Evolutionary conservation across 495 filamentous ascomycete genomes (phyloP).

Genomic region (Annulohypoxylon stygium): DNA sequence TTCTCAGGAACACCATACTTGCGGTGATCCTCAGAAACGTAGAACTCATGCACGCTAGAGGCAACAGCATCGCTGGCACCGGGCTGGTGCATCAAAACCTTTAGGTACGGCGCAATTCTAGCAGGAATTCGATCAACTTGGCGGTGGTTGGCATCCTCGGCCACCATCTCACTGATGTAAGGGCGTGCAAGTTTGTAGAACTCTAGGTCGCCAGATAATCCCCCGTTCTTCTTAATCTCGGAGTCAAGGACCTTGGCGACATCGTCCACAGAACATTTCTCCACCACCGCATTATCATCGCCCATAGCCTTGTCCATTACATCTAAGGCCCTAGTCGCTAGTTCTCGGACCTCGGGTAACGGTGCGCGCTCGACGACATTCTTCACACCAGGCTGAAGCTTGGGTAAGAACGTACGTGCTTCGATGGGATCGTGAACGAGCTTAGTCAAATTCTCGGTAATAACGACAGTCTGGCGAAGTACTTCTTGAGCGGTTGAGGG

Average conservation of each 20-base stretch:
- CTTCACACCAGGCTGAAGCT: slow-evolving; percentile 94
- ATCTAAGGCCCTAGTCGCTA: slow-evolving; percentile 83
- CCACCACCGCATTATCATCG: slow-evolving; percentile 74
- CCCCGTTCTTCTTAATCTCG: slow-evolving; percentile 77
- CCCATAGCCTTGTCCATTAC: slow-evolving; percentile 97
- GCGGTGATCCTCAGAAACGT: slow-evolving; percentile 83
- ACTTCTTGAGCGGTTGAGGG: slow-evolving; percentile 94
- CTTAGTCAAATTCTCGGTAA: slow-evolving; percentile 99
- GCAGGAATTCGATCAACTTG: slow-evolving; percentile 76
- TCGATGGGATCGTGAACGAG: slow-evolving; percentile 98
- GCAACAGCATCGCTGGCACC: slow-evolving; percentile 71
- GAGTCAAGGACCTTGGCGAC: slow-evolving; percentile 79
- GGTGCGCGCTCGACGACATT: slow-evolving; percentile 87
- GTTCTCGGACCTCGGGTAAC: slow-evolving; percentile 91
- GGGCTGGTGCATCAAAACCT: slow-evolving; percentile 71
- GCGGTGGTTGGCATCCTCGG: slow-evolving; percentile 89
- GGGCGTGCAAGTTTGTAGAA: slow-evolving; percentile 75
- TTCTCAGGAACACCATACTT: slow-evolving; percentile 87
- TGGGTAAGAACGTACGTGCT: slow-evolving; percentile 94
- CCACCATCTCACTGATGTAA: slow-evolving; percentile 88
- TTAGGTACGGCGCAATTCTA: slow-evolving; percentile 79
- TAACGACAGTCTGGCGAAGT: slow-evolving; percentile 92
- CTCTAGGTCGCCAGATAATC: slow-evolving; percentile 71
- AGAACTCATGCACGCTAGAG: slow-evolving; percentile 75
- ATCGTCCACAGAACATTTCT: slow-evolving; percentile 78